Evolutionary conservation across 1,284 basidiomycete species (phyloP).

Genomic region (Psilocybe mexicana): DNA sequence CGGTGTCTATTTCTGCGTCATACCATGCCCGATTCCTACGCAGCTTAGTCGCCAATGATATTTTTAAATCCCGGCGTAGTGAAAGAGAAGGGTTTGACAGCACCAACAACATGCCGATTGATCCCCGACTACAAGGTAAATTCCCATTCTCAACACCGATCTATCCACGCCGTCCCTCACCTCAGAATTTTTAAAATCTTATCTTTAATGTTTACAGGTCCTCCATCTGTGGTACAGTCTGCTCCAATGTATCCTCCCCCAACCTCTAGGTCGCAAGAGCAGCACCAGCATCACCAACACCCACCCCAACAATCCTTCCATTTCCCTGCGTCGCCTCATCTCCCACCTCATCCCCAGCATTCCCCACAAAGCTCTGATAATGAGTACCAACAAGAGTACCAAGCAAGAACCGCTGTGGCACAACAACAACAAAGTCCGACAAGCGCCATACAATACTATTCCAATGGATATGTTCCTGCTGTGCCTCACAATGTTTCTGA

Average conservation of each 20-base stretch:
- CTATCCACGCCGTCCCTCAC: not conserved
- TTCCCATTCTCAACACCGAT: slow-evolving; percentile 7
- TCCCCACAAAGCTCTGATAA: slow-evolving; percentile 20
- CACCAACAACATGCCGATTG: slow-evolving; percentile 40
- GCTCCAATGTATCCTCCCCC: slow-evolving; percentile 39
- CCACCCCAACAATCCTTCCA: slow-evolving; percentile 27
- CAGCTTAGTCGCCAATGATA: slow-evolving; percentile 64
- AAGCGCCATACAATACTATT: slow-evolving; percentile 23
- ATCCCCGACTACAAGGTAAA: slow-evolving; percentile 53
- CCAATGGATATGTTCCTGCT: slow-evolving; percentile 34
- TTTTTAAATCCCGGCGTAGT: slow-evolving; percentile 50
- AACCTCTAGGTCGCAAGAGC: slow-evolving; percentile 31
- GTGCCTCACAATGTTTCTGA: slow-evolving; percentile 45
- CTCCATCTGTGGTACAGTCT: slow-evolving; percentile 24
- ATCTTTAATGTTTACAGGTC: slow-evolving; percentile 9
- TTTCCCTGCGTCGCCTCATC: slow-evolving; percentile 43
- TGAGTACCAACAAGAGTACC: slow-evolving; percentile 24
- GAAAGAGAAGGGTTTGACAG: slow-evolving; percentile 41
- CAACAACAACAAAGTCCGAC: not conserved
- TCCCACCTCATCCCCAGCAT: slow-evolving; percentile 34
- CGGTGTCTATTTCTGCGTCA: slow-evolving; percentile 58
- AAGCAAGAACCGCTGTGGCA: slow-evolving; percentile 15
- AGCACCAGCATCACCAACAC: slow-evolving; percentile 15
- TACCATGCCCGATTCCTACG: slow-evolving; percentile 77
- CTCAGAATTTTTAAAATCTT: not conserved